Evolutionary conservation across 2,329 filamentous ascomycete genomes (phyloP).

Genomic region (Arthrobotrys iridis): DNA sequence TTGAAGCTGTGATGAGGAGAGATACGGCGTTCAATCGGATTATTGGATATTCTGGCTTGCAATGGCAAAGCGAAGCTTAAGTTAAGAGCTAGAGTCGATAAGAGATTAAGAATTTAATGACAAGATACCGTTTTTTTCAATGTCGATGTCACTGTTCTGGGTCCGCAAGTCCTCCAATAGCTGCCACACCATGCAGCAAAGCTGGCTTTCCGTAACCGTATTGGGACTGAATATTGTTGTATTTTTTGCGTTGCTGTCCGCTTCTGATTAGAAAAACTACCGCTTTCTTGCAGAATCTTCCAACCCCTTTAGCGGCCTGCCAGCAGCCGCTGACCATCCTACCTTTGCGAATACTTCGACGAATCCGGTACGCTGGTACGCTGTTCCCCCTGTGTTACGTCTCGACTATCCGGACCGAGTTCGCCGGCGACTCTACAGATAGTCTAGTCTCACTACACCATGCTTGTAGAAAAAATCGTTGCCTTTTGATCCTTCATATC

Average conservation of each 20-base stretch:
- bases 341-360: neutral
- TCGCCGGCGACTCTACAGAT: neutral
- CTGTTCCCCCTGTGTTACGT: neutral
- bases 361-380: neutral
- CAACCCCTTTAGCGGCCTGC: conserved; percentile 3
- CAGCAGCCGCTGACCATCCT: conserved; percentile 4
- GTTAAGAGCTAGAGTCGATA: neutral
- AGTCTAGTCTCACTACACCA: neutral
- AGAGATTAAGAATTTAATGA: too few relatives aligned
- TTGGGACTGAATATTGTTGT: conserved; percentile 31
- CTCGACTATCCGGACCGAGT: neutral
- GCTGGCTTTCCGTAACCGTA: too few relatives aligned
- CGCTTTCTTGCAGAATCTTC: neutral
- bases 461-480: neutral
- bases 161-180: too few relatives aligned
- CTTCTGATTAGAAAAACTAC: conserved; percentile 28
- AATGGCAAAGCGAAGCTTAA: conserved; percentile 27
- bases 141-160: too few relatives aligned
- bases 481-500: conserved; percentile 24
- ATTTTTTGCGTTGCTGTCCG: conserved; percentile 34
- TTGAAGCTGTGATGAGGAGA: conserved; percentile 30
- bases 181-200: too few relatives aligned
- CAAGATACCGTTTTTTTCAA: too few relatives aligned
- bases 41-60: conserved; percentile 37
- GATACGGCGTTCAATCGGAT: conserved; percentile 49